Evolutionary conservation across 2,329 filamentous ascomycete genomes (phyloP).

Genomic region (Fusarium coicis): DNA sequence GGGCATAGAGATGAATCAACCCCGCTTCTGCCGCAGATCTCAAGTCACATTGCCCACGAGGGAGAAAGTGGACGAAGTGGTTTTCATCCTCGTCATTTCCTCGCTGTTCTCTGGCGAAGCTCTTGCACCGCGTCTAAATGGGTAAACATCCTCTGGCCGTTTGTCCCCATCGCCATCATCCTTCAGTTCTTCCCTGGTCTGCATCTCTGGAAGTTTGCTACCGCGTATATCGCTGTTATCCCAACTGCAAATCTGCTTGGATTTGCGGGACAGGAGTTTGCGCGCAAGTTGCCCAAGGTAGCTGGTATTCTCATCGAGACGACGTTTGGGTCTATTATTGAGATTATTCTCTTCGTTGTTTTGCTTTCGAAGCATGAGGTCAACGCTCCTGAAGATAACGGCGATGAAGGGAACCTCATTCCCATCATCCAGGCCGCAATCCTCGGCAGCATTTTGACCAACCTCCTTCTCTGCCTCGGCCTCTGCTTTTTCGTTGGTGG

Average conservation of each 20-base stretch:
- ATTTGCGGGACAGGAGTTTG: conserved; percentile 65
- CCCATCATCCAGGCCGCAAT: conserved; percentile 76
- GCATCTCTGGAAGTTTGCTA: conserved; percentile 58
- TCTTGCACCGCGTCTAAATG: conserved; percentile 57
- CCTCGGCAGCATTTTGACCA: conserved; percentile 75
- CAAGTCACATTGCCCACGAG: conserved; percentile 44
- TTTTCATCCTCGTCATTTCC: conserved; percentile 55
- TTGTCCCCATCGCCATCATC: conserved; percentile 58
- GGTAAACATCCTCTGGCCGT: conserved; percentile 61
- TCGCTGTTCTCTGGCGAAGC: conserved; percentile 55
- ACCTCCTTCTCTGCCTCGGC: conserved; percentile 73
- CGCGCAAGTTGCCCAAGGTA: conserved; percentile 72
- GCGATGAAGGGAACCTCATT: conserved; percentile 55
- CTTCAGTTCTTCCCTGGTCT: conserved; percentile 51
- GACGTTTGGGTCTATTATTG: conserved; percentile 71
- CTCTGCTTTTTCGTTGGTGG: conserved; percentile 75
- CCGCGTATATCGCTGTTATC: conserved; percentile 60
- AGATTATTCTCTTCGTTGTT: conserved; percentile 75
- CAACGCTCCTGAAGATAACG: conserved; percentile 26
- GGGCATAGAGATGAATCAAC: conserved; percentile 38
- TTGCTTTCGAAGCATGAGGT: conserved; percentile 57
- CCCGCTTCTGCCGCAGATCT: conserved; percentile 45
- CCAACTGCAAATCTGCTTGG: conserved; percentile 61
- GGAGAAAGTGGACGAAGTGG: conserved; percentile 59
- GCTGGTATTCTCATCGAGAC: conserved; percentile 63